Conservation (phyloP, 257 asterid genomes). For the Ilex aquifolium region DNA sequence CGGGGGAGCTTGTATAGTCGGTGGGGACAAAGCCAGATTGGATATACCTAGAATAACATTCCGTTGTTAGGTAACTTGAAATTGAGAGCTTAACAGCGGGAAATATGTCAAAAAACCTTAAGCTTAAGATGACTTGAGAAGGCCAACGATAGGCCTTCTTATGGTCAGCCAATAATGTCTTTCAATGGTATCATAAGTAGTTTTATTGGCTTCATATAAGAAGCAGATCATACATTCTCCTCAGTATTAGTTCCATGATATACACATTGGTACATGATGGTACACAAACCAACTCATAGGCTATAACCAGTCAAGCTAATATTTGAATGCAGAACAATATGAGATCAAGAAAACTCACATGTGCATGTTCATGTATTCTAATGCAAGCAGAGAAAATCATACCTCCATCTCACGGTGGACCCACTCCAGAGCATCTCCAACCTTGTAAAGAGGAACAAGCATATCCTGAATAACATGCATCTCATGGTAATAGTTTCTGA, state of each 20-base stretch:
- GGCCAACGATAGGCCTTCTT: neutral
- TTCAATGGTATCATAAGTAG: neutral
- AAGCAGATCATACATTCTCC: neutral
- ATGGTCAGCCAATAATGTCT: neutral
- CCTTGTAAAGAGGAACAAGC: constrained; percentile 93
- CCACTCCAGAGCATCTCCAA: constrained; percentile 88
- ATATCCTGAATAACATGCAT: constrained; percentile 96
- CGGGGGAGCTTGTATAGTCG: constrained; percentile 70
- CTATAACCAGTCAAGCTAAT: neutral
- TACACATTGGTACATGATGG: neutral
- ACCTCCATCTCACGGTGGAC: constrained; percentile 96
- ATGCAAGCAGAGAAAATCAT: constrained; percentile 9
- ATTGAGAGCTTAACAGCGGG: neutral
- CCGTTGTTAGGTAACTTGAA: constrained; percentile 14
- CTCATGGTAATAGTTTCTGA: constrained; percentile 86
- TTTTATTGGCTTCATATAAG: neutral
- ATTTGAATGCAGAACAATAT: too few relatives aligned
- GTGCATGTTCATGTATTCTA: neutral
- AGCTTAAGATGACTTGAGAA: neutral
- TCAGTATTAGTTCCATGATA: neutral
- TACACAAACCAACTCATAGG: neutral
- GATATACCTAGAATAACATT: constrained; percentile 64
- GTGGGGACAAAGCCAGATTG: constrained; percentile 99
- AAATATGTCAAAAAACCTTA: neutral
- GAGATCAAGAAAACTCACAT: neutral